These are phyloP conservation scores for Periconia sp. DNA, from an alignment of 2,329 filamentous ascomycete species.

Conservation along the genomic window DNA sequence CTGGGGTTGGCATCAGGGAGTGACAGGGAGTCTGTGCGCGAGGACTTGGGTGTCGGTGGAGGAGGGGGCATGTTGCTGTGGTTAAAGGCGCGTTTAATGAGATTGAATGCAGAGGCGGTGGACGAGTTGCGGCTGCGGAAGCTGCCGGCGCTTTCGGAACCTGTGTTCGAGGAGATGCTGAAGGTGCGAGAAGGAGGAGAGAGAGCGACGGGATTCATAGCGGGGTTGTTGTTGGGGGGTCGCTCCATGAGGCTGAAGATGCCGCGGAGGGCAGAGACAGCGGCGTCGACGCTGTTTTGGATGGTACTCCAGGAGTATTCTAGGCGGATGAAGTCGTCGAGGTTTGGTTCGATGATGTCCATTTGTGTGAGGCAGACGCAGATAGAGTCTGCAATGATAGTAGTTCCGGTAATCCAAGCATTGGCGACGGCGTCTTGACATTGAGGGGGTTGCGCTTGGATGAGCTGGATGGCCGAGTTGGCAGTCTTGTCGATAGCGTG, in stretches of 20 bases:
- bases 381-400: conserved; percentile 49
- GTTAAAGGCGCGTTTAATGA: conserved; percentile 34
- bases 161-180: conserved; percentile 31
- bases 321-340: conserved; percentile 50
- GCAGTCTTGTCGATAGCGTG: conserved; percentile 51
- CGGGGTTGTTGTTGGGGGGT: not conserved
- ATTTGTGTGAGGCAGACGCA: conserved; percentile 46
- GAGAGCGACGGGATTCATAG: conserved; percentile 1
- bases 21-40: conserved; percentile 26
- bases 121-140: conserved; percentile 25
- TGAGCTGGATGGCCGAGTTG: conserved; percentile 47
- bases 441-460: conserved; percentile 44
- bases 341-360: conserved; percentile 41
- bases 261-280: conserved; percentile 47
- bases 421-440: conserved; percentile 47
- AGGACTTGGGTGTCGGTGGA: conserved; percentile 11
- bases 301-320: conserved; percentile 49
- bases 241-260: conserved; percentile 49
- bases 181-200: conserved; percentile 19
- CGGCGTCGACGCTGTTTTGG: conserved; percentile 44
- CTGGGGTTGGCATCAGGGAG: conserved; percentile 35
- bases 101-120: conserved; percentile 26
- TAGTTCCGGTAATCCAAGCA: conserved; percentile 48
- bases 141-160: conserved; percentile 14
- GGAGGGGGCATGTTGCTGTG: conserved; percentile 14